phyloP scores from a whole-genome alignment of 2,329 filamentous ascomycete species.

The Parasarocladium wereldwijsianum region DNA sequence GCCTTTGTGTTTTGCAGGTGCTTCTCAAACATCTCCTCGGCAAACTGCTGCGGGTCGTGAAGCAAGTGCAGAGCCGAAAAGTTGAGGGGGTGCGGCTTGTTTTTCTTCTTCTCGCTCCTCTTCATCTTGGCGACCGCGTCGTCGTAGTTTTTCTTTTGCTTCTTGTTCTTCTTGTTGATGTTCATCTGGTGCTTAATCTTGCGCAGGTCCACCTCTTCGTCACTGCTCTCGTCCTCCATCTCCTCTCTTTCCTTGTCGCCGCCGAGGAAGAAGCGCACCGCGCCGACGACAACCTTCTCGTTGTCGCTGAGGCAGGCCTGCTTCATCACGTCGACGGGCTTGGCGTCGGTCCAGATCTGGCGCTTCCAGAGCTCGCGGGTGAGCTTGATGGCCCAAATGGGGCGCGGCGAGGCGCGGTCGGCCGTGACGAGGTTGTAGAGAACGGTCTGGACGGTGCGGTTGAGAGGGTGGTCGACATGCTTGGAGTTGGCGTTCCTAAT shows the following conservation, averaged over 20 bases:
- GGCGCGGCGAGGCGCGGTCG: slow-evolving; percentile 72
- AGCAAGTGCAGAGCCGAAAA: slow-evolving; percentile 91
- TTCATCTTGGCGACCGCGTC: slow-evolving; percentile 74
- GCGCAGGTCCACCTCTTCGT: slow-evolving; percentile 64
- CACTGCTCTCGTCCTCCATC: slow-evolving; percentile 74
- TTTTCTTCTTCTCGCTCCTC: slow-evolving; percentile 75
- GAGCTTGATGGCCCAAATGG: slow-evolving; percentile 90
- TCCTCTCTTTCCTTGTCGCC: slow-evolving; percentile 94
- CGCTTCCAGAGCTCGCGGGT: slow-evolving; percentile 93
- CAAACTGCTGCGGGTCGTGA: slow-evolving; percentile 88
- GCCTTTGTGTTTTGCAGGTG: slow-evolving; percentile 79
- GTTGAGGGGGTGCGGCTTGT: slow-evolving; percentile 74
- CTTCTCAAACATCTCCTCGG: slow-evolving; percentile 77
- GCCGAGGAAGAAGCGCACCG: slow-evolving; percentile 86
- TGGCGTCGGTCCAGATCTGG: slow-evolving; percentile 89
- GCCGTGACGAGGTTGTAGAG: slow-evolving; percentile 83
- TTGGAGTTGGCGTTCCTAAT: slow-evolving; percentile 79
- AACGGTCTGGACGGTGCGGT: slow-evolving; percentile 83
- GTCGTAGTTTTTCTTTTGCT: slow-evolving; percentile 64
- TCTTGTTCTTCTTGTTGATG: slow-evolving; percentile 95
- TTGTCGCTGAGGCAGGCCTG: slow-evolving; percentile 80
- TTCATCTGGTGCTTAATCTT: slow-evolving; percentile 72
- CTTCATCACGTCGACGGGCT: slow-evolving; percentile 97
- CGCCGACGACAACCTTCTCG: slow-evolving; percentile 79
- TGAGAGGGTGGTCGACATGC: slow-evolving; percentile 79